A percentile compares a stretch with the other conserved stretches of the same genome.
These are phyloP conservation scores for Anaeromyces robustus DNA, from an alignment of 192 early-diverging fungal species.

Conservation along the genomic window DNA sequence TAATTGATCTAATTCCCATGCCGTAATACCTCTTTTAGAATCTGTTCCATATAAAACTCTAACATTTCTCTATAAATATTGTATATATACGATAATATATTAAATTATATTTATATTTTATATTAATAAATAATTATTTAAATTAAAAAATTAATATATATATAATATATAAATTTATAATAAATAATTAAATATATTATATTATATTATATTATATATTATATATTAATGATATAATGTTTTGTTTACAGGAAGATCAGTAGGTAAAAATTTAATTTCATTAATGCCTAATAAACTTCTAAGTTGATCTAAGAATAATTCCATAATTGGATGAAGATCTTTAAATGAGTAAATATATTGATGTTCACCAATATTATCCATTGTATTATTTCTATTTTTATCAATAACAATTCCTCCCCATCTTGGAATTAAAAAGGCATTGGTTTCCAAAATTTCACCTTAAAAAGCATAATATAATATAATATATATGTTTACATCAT, in stretches of 20 bases:
- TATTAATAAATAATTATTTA: not conserved
- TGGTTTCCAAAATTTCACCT: slow-evolving; percentile 31
- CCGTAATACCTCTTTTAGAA: slow-evolving; percentile 48
- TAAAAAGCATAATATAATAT: not conserved
- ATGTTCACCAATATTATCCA: not conserved
- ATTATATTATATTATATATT: not conserved
- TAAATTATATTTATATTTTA: not conserved
- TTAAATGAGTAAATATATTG: slow-evolving; percentile 15
- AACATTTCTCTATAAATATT: not conserved
- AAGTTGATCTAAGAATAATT: slow-evolving; percentile 63
- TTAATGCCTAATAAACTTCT: slow-evolving; percentile 70
- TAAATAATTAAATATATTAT: too few species aligned
- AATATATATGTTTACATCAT: not conserved
- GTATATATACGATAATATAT: too few species aligned
- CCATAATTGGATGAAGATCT: slow-evolving; percentile 60
- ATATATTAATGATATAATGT: not conserved
- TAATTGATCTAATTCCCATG: slow-evolving; percentile 67
- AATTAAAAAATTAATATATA: too few species aligned
- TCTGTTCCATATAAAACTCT: slow-evolving; percentile 15
- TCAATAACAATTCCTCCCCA: slow-evolving; percentile 83
- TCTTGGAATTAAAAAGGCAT: slow-evolving; percentile 81
- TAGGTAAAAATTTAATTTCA: slow-evolving; percentile 11
- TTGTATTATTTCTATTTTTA: slow-evolving; percentile 25
- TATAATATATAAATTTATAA: too few species aligned
- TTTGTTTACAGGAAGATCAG: not conserved